phyloP scores from a whole-genome alignment of 257 asterid species.

The Anisodus tanguticus region DNA sequence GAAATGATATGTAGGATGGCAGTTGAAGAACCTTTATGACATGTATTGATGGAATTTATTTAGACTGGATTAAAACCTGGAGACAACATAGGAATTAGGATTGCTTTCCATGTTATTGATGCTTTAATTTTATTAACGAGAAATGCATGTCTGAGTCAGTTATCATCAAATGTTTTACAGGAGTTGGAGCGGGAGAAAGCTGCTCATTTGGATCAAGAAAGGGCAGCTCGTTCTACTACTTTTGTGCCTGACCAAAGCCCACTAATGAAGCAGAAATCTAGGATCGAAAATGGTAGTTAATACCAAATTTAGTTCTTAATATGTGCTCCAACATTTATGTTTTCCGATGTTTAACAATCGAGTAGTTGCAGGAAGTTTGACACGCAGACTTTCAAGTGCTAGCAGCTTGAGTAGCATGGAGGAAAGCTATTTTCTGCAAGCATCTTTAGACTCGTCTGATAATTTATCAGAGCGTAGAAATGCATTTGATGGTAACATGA shows the following conservation, averaged over 20 bases:
- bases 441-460: constrained; percentile 86
- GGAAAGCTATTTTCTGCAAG: constrained; percentile 90
- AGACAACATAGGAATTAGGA: constrained; percentile 2
- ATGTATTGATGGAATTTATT: neutral
- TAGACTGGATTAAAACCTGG: constrained; percentile 18
- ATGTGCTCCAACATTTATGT: constrained; percentile 12
- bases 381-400: constrained; percentile 79
- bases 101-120: neutral
- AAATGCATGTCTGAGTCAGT: constrained; percentile 4
- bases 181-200: constrained; percentile 85
- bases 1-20: neutral
- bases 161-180: constrained; percentile 43
- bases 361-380: constrained; percentile 67
- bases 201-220: constrained; percentile 88
- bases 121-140: constrained; percentile 11
- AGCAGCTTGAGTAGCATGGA: constrained; percentile 96
- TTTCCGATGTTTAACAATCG: constrained; percentile 34
- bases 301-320: constrained; percentile 18
- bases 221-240: constrained; percentile 64
- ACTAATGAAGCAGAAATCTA: constrained; percentile 61
- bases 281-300: constrained; percentile 71
- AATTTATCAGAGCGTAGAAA: constrained; percentile 65
- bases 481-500: constrained; percentile 65
- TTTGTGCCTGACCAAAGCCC: constrained; percentile 65
- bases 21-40: neutral